Percentiles rank a stretch among this genome's conserved stretches.
Conservation (phyloP, 2,329 filamentous ascomycete genomes). For the Helotiales sp. region DNA sequence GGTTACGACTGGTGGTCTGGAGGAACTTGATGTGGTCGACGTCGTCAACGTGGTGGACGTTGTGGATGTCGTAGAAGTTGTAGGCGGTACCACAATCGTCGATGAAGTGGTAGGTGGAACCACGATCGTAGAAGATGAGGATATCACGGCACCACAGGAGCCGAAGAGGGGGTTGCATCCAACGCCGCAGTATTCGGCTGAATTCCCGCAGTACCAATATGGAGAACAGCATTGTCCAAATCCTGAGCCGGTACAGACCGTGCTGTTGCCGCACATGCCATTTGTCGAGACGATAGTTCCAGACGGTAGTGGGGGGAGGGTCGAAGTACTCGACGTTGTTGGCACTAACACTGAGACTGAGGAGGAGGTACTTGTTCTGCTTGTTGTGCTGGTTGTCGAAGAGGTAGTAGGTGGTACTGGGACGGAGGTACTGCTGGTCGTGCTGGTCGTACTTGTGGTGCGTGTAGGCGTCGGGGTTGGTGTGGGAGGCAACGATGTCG, state of each 20-base stretch:
- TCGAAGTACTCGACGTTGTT: conserved; percentile 8
- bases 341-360: background rate
- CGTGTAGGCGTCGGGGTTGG: conserved; percentile 4
- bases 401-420: background rate
- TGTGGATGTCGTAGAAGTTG: background rate
- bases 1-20: background rate
- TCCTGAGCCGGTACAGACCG: conserved; percentile 16
- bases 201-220: conserved; percentile 25
- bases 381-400: background rate
- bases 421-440: background rate
- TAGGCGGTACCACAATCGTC: background rate
- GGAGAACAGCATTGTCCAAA: conserved; percentile 27
- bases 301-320: conserved; percentile 4
- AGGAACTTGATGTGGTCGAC: background rate
- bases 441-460: background rate
- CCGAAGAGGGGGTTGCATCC: conserved; percentile 19
- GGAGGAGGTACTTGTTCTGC: background rate
- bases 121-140: background rate
- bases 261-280: conserved; percentile 22
- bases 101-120: conserved; percentile 1
- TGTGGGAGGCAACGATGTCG: background rate
- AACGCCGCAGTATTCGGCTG: conserved; percentile 17
- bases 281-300: conserved; percentile 9
- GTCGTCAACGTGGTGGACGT: background rate
- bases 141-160: background rate